phyloP scores from a whole-genome alignment of 2,329 filamentous ascomycete genomes.

The Blastomyces emzantsi region DNA sequence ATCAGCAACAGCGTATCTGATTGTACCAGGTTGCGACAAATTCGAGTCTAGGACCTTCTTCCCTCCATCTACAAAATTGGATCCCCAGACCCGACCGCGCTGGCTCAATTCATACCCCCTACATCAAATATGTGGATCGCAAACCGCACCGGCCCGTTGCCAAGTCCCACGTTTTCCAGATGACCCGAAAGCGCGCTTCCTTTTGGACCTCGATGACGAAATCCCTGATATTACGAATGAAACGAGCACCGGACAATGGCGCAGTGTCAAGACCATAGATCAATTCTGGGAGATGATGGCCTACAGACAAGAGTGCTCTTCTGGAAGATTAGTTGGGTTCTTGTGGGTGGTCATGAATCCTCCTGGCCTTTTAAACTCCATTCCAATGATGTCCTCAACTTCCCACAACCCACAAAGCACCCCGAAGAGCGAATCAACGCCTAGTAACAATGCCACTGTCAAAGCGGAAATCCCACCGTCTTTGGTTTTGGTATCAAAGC shows the following conservation, averaged over 20 bases:
- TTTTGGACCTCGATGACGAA: conserved; percentile 82
- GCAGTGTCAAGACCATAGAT: conserved; percentile 71
- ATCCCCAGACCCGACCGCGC: conserved; percentile 28
- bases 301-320: conserved; percentile 89
- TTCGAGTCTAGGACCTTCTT: conserved; percentile 73
- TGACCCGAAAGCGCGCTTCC: conserved; percentile 85
- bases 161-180: conserved; percentile 88
- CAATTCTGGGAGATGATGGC: conserved; percentile 99
- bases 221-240: conserved; percentile 46
- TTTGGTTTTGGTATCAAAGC: background rate
- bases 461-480: background rate
- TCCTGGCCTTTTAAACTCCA: conserved; percentile 36
- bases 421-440: background rate
- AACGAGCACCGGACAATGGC: conserved; percentile 62
- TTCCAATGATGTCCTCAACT: conserved; percentile 18
- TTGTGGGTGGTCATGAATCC: conserved; percentile 82
- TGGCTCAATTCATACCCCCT: conserved; percentile 60
- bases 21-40: conserved; percentile 78
- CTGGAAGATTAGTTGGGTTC: conserved; percentile 85
- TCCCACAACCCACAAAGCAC: background rate
- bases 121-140: conserved; percentile 60
- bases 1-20: conserved; percentile 64
- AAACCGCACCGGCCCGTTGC: conserved; percentile 66
- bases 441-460: background rate
- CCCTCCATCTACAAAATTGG: conserved; percentile 44